Conservation (phyloP, 306 rosid genomes). For the Astragalus membranaceus region DNA sequence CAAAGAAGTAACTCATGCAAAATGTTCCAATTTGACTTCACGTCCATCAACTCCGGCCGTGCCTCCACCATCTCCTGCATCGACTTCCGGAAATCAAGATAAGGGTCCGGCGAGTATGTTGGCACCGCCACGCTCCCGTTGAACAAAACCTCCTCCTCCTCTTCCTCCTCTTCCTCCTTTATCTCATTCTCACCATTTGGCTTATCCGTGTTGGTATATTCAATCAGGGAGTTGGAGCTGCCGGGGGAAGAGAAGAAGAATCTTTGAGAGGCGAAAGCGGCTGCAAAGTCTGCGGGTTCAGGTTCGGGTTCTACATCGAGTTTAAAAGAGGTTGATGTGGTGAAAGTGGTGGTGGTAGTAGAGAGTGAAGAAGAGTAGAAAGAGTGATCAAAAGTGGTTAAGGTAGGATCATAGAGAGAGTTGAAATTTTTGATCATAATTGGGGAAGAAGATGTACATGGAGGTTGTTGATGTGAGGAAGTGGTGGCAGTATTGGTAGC, state of each 20-base stretch:
- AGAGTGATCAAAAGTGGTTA: conserved; percentile 24
- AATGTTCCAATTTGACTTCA: conserved; percentile 58
- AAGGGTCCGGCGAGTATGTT: conserved; percentile 80
- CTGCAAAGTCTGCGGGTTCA: conserved; percentile 41
- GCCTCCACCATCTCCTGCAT: conserved; percentile 99
- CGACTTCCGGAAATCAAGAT: conserved; percentile 68
- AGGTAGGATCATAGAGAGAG: conserved; percentile 64
- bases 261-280: conserved; percentile 76
- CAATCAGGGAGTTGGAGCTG: conserved; percentile 70
- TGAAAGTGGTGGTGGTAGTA: conserved; percentile 19
- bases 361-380: conserved; percentile 25
- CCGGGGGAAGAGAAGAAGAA: conserved; percentile 95
- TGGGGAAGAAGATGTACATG: conserved; percentile 20
- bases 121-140: conserved; percentile 65
- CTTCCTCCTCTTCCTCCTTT: background rate
- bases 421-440: conserved; percentile 63
- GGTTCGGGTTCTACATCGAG: conserved; percentile 9
- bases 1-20: conserved; percentile 78
- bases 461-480: conserved; percentile 17
- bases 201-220: conserved; percentile 22
- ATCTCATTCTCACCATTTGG: background rate
- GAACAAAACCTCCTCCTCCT: conserved; percentile 21
- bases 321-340: background rate
- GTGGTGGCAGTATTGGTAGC: background rate
- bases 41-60: conserved; percentile 46